These are phyloP conservation scores for Fraxinus platypoda DNA, from an alignment of 305 asterid species.

Conservation along the genomic window DNA sequence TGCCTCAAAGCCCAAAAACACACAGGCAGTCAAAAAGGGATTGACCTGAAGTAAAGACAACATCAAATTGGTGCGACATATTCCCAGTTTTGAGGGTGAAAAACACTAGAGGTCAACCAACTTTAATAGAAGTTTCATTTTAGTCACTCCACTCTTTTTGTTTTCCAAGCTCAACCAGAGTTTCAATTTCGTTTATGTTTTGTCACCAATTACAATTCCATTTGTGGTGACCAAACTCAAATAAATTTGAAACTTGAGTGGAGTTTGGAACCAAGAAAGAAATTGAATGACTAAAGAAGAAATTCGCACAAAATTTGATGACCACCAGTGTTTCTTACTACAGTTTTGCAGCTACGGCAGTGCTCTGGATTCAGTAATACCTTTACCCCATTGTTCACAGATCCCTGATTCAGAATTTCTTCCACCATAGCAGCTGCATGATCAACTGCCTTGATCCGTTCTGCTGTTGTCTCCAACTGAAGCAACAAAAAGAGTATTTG, in stretches of 20 bases:
- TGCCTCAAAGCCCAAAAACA: slow-evolving; percentile 87
- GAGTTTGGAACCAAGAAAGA: neutral
- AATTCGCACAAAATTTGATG: neutral
- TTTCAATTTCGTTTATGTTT: neutral
- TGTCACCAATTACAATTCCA: too few relatives aligned
- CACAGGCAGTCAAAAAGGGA: slow-evolving; percentile 60
- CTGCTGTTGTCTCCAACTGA: slow-evolving; percentile 86
- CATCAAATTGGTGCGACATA: slow-evolving; percentile 12
- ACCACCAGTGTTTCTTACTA: neutral
- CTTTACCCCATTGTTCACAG: slow-evolving; percentile 51
- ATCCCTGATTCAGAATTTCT: slow-evolving; percentile 78
- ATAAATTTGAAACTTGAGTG: neutral
- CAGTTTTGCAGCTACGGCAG: slow-evolving; percentile 14
- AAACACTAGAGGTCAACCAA: neutral
- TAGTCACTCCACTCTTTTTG: neutral
- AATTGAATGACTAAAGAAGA: neutral
- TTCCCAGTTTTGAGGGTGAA: neutral
- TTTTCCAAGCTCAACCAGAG: neutral
- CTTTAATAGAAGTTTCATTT: neutral
- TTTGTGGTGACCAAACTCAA: neutral
- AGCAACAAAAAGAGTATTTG: slow-evolving; percentile 23
- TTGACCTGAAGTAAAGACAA: slow-evolving; percentile 50
- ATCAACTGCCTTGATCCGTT: slow-evolving; percentile 93
- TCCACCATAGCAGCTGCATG: slow-evolving; percentile 93
- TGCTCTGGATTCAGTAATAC: slow-evolving; percentile 36